Evolutionary conservation across 306 rosid genomes (phyloP), one percentile per base, ranked within the genome.

Genomic region (Fagus crenata): DNA sequence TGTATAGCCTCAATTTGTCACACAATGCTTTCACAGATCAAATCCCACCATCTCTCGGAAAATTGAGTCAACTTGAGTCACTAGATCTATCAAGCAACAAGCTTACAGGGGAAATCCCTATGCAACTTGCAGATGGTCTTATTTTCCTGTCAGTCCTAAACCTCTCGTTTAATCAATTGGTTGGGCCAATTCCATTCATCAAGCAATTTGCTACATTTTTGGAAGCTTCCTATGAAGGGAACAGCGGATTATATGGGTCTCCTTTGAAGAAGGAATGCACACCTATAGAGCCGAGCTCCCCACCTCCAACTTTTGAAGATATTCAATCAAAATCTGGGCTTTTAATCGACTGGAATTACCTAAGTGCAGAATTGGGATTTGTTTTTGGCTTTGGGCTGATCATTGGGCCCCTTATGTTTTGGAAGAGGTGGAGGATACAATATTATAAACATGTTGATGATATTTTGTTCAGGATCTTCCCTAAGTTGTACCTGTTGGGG

Each of bases 131-230:
- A 22, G 71, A 2, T 56, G 0, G 0, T 0, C 81, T 87, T 0
- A 73, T 0, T n/a, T 87, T 87, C 82, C 84, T 87, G 0, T 36
- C 84, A 2, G 17, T 64, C 15, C 5, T 87, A 35, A 2, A 87
- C 78, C 69, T 87, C 65, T 87, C 88, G 0, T 0, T 37, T 7
- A 87, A 87, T 42, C 73, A 35, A 6, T 39, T 87, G 42, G 74
- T 9, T 0, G 90, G 90, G 2, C 5, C 0, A 2, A 87, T 87
- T 2, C 88, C 90, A 1, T 0, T 0, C 0, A 37, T 56, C 12
- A 68, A 49, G 39, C 85, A 82, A 41, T 22, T 75, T 11, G 53
- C 22, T 15, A 32, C 79, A 67, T 82, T 82, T 58, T 6, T 31
- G 31, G 49, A 5, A 59, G 37, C 33, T 42, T 78, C 74, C 31